Percentiles rank a stretch among this genome's conserved stretches.
Conservation (phyloP, 1,284 basidiomycete species). For the Nidula niveotomentosa region DNA sequence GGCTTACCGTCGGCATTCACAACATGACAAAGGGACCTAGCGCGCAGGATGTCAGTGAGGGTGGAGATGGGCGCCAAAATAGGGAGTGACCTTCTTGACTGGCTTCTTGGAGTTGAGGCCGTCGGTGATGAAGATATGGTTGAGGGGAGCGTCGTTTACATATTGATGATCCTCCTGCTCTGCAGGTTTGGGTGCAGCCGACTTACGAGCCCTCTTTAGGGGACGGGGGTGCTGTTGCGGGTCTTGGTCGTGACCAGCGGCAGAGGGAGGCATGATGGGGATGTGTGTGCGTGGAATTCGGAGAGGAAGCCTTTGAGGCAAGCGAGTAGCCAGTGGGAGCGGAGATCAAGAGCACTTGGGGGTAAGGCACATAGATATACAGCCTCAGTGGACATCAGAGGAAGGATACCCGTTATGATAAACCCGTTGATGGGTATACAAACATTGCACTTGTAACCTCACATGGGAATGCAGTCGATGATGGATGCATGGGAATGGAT, state of each 20-base stretch:
- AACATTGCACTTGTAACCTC: background rate
- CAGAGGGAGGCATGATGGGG: constrained; percentile 23
- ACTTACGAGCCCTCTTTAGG: constrained; percentile 32
- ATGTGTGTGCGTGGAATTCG: constrained; percentile 30
- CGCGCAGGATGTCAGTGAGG: background rate
- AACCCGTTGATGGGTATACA: background rate
- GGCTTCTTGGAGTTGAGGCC: constrained; percentile 26
- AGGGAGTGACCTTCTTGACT: constrained; percentile 27
- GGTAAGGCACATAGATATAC: constrained; percentile 22
- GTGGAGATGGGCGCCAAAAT: background rate
- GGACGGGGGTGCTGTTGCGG: constrained; percentile 25
- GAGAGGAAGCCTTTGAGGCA: constrained; percentile 31
- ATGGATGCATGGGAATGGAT: constrained; percentile 10
- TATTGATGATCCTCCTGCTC: constrained; percentile 20
- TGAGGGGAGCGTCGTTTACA: constrained; percentile 23
- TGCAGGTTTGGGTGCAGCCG: constrained; percentile 15
- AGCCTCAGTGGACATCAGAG: constrained; percentile 12
- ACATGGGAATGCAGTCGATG: background rate
- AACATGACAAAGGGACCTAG: constrained; percentile 47
- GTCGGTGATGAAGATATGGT: constrained; percentile 39
- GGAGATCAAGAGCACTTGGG: constrained; percentile 21
- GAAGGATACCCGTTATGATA: constrained; percentile 8
- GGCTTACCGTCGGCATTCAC: constrained; percentile 53
- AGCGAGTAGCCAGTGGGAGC: constrained; percentile 19
- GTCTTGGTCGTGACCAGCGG: constrained; percentile 20